Conservation (phyloP, 2,329 filamentous ascomycete species). For the Didymella exigua region DNA sequence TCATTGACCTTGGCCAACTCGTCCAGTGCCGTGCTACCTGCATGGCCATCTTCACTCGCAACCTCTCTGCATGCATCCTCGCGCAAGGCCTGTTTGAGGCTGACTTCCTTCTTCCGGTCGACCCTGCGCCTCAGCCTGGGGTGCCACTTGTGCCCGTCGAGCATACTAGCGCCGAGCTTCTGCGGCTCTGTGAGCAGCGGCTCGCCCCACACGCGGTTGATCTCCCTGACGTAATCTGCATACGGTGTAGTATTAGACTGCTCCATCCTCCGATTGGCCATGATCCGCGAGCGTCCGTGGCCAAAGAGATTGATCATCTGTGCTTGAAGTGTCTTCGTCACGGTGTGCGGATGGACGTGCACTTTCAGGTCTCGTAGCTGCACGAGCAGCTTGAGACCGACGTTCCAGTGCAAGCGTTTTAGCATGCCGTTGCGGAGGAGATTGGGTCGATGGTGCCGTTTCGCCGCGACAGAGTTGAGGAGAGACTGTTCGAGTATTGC, state of each 20-base stretch:
- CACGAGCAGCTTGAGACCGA: slow-evolving; percentile 36
- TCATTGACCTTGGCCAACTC: background rate
- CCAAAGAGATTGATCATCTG: slow-evolving; percentile 42
- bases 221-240: slow-evolving; percentile 29
- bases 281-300: slow-evolving; percentile 23
- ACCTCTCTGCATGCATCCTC: background rate
- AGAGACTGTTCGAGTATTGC: slow-evolving; percentile 34
- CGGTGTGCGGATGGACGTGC: slow-evolving; percentile 30
- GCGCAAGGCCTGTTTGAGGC: background rate
- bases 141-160: slow-evolving; percentile 2
- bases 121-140: slow-evolving; percentile 1
- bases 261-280: slow-evolving; percentile 37
- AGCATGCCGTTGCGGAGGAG: slow-evolving; percentile 27
- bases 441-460: slow-evolving; percentile 32
- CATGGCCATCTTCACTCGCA: background rate
- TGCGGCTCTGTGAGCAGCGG: slow-evolving; percentile 33
- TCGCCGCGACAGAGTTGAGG: slow-evolving; percentile 21
- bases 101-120: background rate
- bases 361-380: slow-evolving; percentile 39
- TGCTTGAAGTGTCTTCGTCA: slow-evolving; percentile 34
- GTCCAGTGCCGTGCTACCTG: background rate
- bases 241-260: slow-evolving; percentile 28
- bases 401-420: slow-evolving; percentile 32
- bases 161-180: background rate
- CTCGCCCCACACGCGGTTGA: slow-evolving; percentile 40